These are phyloP conservation scores for Cucumis melo DNA, from an alignment of 306 rosid species.

Conservation along the genomic window DNA sequence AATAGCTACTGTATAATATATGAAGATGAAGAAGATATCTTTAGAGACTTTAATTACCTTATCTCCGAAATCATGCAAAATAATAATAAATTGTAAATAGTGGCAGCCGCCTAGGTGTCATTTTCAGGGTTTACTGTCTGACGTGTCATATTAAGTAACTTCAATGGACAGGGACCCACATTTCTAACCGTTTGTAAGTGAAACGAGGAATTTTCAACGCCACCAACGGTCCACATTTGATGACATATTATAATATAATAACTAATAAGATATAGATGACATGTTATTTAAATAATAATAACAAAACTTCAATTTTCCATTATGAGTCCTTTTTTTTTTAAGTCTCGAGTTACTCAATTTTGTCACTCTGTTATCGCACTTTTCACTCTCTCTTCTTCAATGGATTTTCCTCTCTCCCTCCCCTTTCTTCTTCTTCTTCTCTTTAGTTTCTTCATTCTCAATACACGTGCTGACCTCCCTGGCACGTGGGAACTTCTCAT, in stretches of 20 bases:
- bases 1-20: no score
- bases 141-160: not conserved
- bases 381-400: not conserved
- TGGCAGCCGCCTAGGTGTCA: not conserved
- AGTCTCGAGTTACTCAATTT: not conserved
- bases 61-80: not conserved
- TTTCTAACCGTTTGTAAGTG: not conserved
- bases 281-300: no score
- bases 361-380: not conserved
- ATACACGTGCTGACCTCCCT: conserved; percentile 49
- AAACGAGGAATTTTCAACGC: not conserved
- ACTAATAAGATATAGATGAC: no score
- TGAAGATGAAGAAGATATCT: not conserved
- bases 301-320: not conserved
- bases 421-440: not conserved
- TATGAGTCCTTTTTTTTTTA: not conserved
- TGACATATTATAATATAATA: not conserved
- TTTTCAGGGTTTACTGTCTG: not conserved
- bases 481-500: conserved; percentile 77
- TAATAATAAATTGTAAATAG: not conserved
- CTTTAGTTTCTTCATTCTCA: not conserved
- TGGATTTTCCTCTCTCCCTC: conserved; percentile 14
- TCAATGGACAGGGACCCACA: not conserved
- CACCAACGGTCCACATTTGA: not conserved
- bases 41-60: not conserved